Base-by-base conservation (phyloP, 768 basidiomycete species). In the Psilocybe cubensis region DNA sequence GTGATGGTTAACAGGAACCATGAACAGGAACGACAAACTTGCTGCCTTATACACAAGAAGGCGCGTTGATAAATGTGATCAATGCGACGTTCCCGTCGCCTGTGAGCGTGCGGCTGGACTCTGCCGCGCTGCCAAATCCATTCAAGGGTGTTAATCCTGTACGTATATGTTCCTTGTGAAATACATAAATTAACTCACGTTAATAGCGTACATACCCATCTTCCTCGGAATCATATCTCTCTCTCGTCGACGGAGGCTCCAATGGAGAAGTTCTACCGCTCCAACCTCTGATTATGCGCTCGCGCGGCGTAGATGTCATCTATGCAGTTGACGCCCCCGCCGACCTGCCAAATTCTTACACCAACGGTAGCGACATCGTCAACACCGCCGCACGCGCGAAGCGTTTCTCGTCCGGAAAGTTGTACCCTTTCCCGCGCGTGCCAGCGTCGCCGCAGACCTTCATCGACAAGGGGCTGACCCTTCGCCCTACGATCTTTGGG, bases 201-300 rank as follows among this genome's bases (percentile, higher is more conserved):
- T 51, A 2, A 33, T 18, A 58, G 57, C 43, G 44, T 4, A 31
- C 4, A 7, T 58, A 46, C 31, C 52, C 43, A 2, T 29, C 57
- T 4, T 58, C 57, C 10, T 45, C 41, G 20, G 57, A 58, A 21
- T 58, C 57, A 5, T 58, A 52, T 31, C 50, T 58, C 24, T 50
- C 57, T 6, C 43, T 58, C 1, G 57, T 58, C n/a, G 57, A 58
- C n/a, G 57, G 57, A 3, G 57, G 57, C 2, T 58, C 57, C 3
- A 58, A 58, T 24, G 57, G 57, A 9, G 57, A 58, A 29, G 57
- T 58, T 4, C 35, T 27, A 29, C 57, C 57, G 5, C 23, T 58
- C 2, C 57, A 58, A 24, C 57, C 57, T 14, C n/a, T 58, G 12
- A 58, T 58, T n/a, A 44, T 58, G 1, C 18, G 44, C 7, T 42